Percentiles rank a stretch among this genome's conserved stretches.
These are phyloP conservation scores for Candida tunisiensis DNA, from an alignment of 1,139 yeast genomes.

Conservation along the genomic window DNA sequence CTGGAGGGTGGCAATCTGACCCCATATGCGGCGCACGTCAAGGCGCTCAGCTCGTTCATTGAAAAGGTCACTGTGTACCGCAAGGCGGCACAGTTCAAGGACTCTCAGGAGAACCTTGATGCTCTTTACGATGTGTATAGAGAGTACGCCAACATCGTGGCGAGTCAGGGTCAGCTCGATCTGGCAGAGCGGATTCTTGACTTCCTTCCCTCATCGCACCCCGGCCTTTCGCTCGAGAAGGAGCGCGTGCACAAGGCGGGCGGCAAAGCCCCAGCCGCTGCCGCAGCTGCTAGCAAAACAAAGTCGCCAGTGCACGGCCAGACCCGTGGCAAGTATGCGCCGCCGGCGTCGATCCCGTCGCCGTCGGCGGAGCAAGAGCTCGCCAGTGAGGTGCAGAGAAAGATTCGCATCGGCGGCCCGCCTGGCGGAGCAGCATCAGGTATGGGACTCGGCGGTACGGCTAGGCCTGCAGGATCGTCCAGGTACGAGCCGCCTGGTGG, in stretches of 20 bases:
- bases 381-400: no score
- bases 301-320: no score
- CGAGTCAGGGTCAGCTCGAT: constrained; percentile 72
- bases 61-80: constrained; percentile 72
- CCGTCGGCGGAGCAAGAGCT: no score
- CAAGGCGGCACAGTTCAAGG: constrained; percentile 23
- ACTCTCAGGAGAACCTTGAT: constrained; percentile 22
- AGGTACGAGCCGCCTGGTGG: background rate
- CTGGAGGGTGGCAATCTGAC: constrained; percentile 23
- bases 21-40: constrained; percentile 73
- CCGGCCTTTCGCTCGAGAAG: constrained; percentile 46
- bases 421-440: no score
- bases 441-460: no score
- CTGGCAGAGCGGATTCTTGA: constrained; percentile 58
- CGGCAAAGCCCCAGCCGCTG: constrained; percentile 1
- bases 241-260: constrained; percentile 60
- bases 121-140: constrained; percentile 37
- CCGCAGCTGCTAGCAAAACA: constrained; percentile 1
- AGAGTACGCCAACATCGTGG: constrained; percentile 69
- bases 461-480: no score
- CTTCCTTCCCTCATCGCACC: constrained; percentile 50
- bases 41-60: constrained; percentile 64
- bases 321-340: no score
- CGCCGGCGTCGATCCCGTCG: no score
- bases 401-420: no score